These are phyloP conservation scores for Juglanconis juglandina DNA, from an alignment of 2,329 filamentous ascomycete genomes.

Conservation along the genomic window DNA sequence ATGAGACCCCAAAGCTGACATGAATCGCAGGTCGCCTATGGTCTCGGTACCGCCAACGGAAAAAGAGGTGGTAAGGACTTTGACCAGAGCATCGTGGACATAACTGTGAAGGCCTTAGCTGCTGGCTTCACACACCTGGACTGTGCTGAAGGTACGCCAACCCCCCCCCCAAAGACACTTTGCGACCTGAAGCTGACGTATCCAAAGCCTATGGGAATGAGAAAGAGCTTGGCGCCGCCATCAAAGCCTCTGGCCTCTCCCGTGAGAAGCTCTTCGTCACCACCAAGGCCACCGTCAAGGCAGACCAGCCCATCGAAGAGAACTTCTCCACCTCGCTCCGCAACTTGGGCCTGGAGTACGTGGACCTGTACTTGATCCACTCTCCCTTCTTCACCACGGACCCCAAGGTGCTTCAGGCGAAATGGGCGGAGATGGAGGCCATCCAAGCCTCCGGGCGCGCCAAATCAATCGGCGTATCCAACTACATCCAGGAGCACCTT, in stretches of 20 bases:
- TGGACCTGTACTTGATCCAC: constrained; percentile 51
- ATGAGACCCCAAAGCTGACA: neutral
- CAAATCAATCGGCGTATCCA: constrained; percentile 69
- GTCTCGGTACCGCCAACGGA: constrained; percentile 10
- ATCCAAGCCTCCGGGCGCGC: constrained; percentile 61
- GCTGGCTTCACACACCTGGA: constrained; percentile 17
- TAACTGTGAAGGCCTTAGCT: constrained; percentile 9
- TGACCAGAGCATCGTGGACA: constrained; percentile 11
- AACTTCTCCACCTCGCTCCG: constrained; percentile 55
- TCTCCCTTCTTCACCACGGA: constrained; percentile 4
- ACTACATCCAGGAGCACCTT: constrained; percentile 56
- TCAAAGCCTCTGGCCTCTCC: constrained; percentile 4
- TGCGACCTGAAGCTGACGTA: neutral
- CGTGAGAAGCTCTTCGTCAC: constrained; percentile 17
- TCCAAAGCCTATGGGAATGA: constrained; percentile 14
- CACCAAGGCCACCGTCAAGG: constrained; percentile 12
- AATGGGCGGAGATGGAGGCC: constrained; percentile 54
- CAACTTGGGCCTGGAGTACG: constrained; percentile 62
- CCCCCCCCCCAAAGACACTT: neutral
- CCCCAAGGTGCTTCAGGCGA: constrained; percentile 47
- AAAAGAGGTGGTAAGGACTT: constrained; percentile 10
- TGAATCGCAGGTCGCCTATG: constrained; percentile 7
- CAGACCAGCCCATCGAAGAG: constrained; percentile 34
- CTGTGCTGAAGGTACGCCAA: constrained; percentile 8
- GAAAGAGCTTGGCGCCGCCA: constrained; percentile 13